Evolutionary conservation across 306 rosid species (phyloP).

Genomic region (Cyclanthera cordifolia): DNA sequence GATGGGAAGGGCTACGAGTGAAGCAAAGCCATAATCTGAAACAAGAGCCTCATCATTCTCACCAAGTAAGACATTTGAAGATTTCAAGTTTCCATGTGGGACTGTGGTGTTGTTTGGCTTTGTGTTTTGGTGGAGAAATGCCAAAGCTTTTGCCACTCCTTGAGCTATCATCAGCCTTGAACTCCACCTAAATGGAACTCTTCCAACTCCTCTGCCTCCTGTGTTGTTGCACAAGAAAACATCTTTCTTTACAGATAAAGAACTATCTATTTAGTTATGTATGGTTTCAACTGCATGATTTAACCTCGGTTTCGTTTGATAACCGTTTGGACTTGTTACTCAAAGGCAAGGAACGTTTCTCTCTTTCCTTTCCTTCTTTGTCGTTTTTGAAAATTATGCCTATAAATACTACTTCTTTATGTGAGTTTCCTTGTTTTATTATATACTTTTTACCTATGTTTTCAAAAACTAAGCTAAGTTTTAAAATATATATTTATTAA

Average conservation of each 20-base stretch:
- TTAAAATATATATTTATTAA: too few species aligned
- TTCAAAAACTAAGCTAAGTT: too few species aligned
- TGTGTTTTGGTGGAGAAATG: slow-evolving; percentile 51
- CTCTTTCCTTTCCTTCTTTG: too few species aligned
- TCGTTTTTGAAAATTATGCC: too few species aligned
- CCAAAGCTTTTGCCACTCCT: slow-evolving; percentile 55
- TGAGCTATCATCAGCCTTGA: slow-evolving; percentile 49
- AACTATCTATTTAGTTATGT: not conserved
- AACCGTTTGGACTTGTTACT: too few species aligned
- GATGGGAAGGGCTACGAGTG: slow-evolving; percentile 54
- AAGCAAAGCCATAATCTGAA: slow-evolving; percentile 50
- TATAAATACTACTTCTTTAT: too few species aligned
- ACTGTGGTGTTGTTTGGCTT: slow-evolving; percentile 18
- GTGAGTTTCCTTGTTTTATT: too few species aligned
- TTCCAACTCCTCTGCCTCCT: slow-evolving; percentile 31
- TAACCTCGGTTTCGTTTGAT: not conserved
- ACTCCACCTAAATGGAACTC: slow-evolving; percentile 52
- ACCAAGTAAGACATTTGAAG: slow-evolving; percentile 52
- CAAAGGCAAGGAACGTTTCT: too few species aligned
- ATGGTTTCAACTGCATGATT: not conserved
- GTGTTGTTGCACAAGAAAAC: slow-evolving; percentile 9
- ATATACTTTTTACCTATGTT: too few species aligned
- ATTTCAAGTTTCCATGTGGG: slow-evolving; percentile 72
- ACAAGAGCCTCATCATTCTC: slow-evolving; percentile 39
- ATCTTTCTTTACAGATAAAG: not conserved